Percentiles rank a stretch among this genome's conserved stretches.
Evolutionary conservation across 768 basidiomycete species (phyloP).

Genomic region (Lentinula aciculospora): DNA sequence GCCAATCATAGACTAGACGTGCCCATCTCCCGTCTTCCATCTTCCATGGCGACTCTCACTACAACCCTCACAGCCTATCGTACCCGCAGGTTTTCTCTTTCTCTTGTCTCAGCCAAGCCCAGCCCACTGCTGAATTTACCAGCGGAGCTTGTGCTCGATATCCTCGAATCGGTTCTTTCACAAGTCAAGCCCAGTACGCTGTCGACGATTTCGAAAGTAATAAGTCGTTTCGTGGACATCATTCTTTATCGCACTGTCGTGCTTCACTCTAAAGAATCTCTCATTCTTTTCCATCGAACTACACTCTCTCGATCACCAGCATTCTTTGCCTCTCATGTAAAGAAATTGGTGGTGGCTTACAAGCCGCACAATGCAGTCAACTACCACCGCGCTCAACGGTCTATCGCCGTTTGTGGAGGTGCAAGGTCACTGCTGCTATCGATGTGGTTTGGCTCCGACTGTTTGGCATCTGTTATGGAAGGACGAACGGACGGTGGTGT

Average conservation of each 20-base stretch:
- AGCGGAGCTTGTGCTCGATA: constrained; percentile 28
- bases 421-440: constrained; percentile 24
- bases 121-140: constrained; percentile 28
- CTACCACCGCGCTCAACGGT: constrained; percentile 14
- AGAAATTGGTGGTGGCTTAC: constrained; percentile 29
- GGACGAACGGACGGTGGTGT: constrained; percentile 10
- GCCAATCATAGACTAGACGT: constrained; percentile 1
- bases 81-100: constrained; percentile 12
- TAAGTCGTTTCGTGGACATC: constrained; percentile 24
- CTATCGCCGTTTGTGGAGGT: constrained; percentile 28
- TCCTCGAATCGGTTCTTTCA: constrained; percentile 28
- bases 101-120: constrained; percentile 13
- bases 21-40: not conserved
- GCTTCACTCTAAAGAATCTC: constrained; percentile 21
- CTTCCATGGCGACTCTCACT: not conserved
- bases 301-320: constrained; percentile 18
- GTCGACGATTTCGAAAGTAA: constrained; percentile 12
- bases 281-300: constrained; percentile 32
- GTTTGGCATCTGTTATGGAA: constrained; percentile 11
- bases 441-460: constrained; percentile 15
- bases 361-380: constrained; percentile 12
- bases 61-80: constrained; percentile 4
- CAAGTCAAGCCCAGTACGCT: constrained; percentile 19
- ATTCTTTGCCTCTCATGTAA: constrained; percentile 27
- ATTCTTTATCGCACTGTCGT: constrained; percentile 35